Evolutionary conservation across 2,329 filamentous ascomycete species (phyloP).

Genomic region (Aspergillus piperis): DNA sequence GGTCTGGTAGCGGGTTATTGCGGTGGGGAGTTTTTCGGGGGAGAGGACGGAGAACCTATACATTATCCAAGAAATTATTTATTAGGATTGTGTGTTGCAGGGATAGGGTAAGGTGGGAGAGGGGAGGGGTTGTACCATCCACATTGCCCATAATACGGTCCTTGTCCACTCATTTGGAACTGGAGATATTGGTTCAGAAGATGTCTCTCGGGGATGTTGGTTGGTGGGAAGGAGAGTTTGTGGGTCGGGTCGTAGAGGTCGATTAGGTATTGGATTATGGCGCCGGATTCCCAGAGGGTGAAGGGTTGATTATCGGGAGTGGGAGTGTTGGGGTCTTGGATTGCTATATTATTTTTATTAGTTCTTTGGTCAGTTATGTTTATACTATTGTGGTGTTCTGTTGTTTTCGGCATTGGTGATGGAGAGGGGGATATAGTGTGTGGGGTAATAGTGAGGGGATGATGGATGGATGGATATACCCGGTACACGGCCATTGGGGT

Average conservation of each 20-base stretch:
- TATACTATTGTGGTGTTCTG: neutral
- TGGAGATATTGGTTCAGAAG: conserved; percentile 9
- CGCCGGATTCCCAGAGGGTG: conserved; percentile 37
- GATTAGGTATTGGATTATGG: conserved; percentile 52
- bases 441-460: neutral
- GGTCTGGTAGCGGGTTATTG: neutral
- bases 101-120: too few relatives aligned
- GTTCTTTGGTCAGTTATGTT: neutral
- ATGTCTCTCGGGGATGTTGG: neutral
- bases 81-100: too few relatives aligned
- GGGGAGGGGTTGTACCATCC: neutral
- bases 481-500: neutral
- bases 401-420: too few relatives aligned
- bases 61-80: too few relatives aligned
- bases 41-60: conserved; percentile 1
- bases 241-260: conserved; percentile 22
- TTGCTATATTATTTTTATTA: neutral
- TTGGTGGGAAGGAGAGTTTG: neutral
- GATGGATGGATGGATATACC: neutral
- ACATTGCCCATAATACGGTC: conserved; percentile 10
- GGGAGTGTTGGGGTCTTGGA: neutral
- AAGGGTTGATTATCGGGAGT: neutral
- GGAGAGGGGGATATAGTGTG: neutral
- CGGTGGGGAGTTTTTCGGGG: conserved; percentile 1
- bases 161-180: conserved; percentile 13